Evolutionary conservation across 371 early-diverging fungal genomes (phyloP).

Genomic region (Massospora cicadina): DNA sequence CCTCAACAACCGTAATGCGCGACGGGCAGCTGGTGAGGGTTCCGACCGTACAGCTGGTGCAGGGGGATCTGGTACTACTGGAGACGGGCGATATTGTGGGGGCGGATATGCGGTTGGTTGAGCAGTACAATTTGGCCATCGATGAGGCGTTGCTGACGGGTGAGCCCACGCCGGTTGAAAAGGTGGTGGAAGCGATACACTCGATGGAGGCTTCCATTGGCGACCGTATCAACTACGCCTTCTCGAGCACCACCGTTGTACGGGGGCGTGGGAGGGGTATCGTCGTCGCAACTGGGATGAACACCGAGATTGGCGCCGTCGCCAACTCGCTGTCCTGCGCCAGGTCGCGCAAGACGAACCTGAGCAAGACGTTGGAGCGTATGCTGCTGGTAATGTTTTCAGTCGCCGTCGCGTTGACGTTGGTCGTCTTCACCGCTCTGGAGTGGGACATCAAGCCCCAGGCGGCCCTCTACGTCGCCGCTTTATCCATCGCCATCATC

Average conservation of each 20-base stretch:
- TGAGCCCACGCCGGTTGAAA: constrained; percentile 55
- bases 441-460: constrained; percentile 30
- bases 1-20: constrained; percentile 56
- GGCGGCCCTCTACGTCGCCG: constrained; percentile 50
- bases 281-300: constrained; percentile 62
- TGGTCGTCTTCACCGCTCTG: constrained; percentile 48
- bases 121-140: constrained; percentile 57
- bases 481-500: constrained; percentile 80
- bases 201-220: constrained; percentile 36
- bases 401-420: constrained; percentile 44
- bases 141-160: constrained; percentile 80
- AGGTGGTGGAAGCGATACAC: constrained; percentile 23
- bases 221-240: constrained; percentile 35
- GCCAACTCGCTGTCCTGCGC: constrained; percentile 61
- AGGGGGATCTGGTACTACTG: constrained; percentile 70
- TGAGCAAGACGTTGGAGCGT: constrained; percentile 48
- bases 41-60: constrained; percentile 53
- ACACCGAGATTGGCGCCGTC: constrained; percentile 86
- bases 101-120: constrained; percentile 78
- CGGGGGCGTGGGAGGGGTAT: constrained; percentile 34
- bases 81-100: constrained; percentile 76
- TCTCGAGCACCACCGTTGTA: constrained; percentile 34
- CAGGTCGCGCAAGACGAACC: constrained; percentile 39
- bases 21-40: constrained; percentile 42
- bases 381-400: constrained; percentile 54